Evolutionary conservation across 768 basidiomycete species (phyloP), one percentile per base, ranked within the genome.

Genomic region (Jaapia argillacea): DNA sequence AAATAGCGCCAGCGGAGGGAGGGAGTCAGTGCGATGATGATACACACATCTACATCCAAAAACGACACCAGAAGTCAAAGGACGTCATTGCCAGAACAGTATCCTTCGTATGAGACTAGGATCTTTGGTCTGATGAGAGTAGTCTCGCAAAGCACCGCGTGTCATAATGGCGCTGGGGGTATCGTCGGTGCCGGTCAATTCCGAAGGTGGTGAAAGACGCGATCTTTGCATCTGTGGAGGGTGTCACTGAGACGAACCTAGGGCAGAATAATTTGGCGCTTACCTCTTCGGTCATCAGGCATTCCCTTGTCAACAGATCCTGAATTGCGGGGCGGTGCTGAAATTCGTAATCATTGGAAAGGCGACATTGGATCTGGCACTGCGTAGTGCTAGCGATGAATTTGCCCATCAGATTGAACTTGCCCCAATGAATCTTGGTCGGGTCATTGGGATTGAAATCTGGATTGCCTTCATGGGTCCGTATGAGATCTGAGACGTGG

Each of bases 391-490:
- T 79, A 41, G 76, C 73, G 44, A 94, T 79, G 54, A 92, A 90
- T 47, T 81, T 74, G 24, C 84, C 92, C 68, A 97, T 85, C 75
- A 90, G 83, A 51, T 83, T 85, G 62, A 86, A 96, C 63, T 98
- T 98, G 22, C 83, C 87, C 94, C 94, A 98, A 54, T 97, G 91
- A 43, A 97, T 85, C 56, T 79, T 79, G 31, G 59, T 66, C 3
- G 78, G 68, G 53, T 87, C 82, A 18, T 72, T 65, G 5, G 77
- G 65, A 48, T 76, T 75, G 48, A 76, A 71, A 52, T 93, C 87
- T 2, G 70, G 68, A 48, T 94, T 92, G 45, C 80, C 85, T 62
- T 89, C 87, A 50, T 96, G 82, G 5, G 90, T 77, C 48, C 80
- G 81, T 37, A 92, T 83, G 39, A 97, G 70, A 57, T 94, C 92